phyloP scores from a whole-genome alignment of 2,329 filamentous ascomycete species.

The Cladosporium sphaerospermum region DNA sequence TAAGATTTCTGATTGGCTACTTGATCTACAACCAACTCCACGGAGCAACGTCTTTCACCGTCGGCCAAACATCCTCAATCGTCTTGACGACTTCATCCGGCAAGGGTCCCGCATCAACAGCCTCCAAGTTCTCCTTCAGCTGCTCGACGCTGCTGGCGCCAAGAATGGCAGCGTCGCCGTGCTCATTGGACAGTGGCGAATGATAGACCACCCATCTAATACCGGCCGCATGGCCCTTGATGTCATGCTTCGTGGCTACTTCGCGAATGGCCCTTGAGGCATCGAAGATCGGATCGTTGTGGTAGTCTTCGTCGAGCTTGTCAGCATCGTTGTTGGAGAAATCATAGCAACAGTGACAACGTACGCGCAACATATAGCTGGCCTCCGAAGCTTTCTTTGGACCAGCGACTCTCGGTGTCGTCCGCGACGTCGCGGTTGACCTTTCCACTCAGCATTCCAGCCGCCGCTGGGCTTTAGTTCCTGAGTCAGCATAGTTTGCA shows the following conservation, averaged over 20 bases:
- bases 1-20: neutral
- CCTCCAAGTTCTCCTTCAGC: constrained; percentile 34
- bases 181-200: constrained; percentile 28
- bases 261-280: neutral
- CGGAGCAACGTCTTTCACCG: constrained; percentile 1
- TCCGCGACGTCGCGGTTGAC: constrained; percentile 1
- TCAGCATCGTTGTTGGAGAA: neutral
- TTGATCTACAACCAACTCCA: neutral
- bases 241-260: constrained; percentile 2
- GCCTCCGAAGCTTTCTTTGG: neutral
- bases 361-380: constrained; percentile 6
- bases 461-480: neutral
- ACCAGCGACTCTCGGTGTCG: constrained; percentile 1
- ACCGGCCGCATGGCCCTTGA: constrained; percentile 32
- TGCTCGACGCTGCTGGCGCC: constrained; percentile 34
- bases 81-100: constrained; percentile 36
- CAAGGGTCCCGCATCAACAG: constrained; percentile 36
- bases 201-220: constrained; percentile 44
- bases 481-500: neutral
- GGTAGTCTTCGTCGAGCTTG: neutral
- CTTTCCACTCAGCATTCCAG: constrained; percentile 4
- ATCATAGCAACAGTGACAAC: neutral
- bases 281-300: constrained; percentile 3
- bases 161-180: constrained; percentile 34
- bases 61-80: constrained; percentile 33